Conservation (phyloP, 1,284 basidiomycete species). For the Ustilago hordei region DNA sequence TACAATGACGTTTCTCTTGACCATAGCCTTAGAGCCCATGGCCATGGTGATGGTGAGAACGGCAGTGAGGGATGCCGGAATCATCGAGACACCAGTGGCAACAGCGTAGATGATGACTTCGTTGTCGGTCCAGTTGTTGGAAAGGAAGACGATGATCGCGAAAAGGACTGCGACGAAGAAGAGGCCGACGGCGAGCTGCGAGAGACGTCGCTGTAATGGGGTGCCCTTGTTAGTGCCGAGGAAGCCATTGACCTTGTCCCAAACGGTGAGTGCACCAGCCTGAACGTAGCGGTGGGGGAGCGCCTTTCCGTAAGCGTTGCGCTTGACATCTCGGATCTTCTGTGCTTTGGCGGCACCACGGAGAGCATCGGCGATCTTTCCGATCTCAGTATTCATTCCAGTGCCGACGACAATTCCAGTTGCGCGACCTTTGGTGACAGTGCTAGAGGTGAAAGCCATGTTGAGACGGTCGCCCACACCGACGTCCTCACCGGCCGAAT, state of each 20-base stretch:
- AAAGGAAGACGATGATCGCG: slow-evolving; percentile 69
- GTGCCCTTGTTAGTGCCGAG: slow-evolving; percentile 70
- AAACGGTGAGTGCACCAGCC: slow-evolving; percentile 69
- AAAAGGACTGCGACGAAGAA: slow-evolving; percentile 68
- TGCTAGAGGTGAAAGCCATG: slow-evolving; percentile 75
- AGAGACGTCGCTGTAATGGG: slow-evolving; percentile 69
- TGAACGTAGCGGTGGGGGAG: slow-evolving; percentile 70
- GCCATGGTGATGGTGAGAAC: slow-evolving; percentile 71
- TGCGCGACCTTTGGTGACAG: slow-evolving; percentile 78
- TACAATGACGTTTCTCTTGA: slow-evolving; percentile 73
- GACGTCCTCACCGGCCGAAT: slow-evolving; percentile 50
- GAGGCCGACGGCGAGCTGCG: slow-evolving; percentile 68
- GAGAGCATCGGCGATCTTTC: slow-evolving; percentile 66
- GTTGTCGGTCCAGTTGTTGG: slow-evolving; percentile 69
- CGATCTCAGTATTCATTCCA: slow-evolving; percentile 73
- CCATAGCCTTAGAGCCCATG: slow-evolving; percentile 74
- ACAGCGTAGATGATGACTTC: slow-evolving; percentile 70
- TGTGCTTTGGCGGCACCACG: slow-evolving; percentile 58
- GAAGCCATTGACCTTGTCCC: slow-evolving; percentile 68
- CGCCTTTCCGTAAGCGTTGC: slow-evolving; percentile 71
- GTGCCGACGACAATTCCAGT: slow-evolving; percentile 75
- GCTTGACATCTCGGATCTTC: slow-evolving; percentile 71
- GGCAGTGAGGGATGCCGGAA: slow-evolving; percentile 71
- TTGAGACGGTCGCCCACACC: slow-evolving; percentile 75
- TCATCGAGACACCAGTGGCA: slow-evolving; percentile 74